Percentiles rank a stretch among this genome's conserved stretches.
These are phyloP conservation scores for Colletotrichum viniferum DNA, from an alignment of 2,329 filamentous ascomycete species.

Conservation along the genomic window DNA sequence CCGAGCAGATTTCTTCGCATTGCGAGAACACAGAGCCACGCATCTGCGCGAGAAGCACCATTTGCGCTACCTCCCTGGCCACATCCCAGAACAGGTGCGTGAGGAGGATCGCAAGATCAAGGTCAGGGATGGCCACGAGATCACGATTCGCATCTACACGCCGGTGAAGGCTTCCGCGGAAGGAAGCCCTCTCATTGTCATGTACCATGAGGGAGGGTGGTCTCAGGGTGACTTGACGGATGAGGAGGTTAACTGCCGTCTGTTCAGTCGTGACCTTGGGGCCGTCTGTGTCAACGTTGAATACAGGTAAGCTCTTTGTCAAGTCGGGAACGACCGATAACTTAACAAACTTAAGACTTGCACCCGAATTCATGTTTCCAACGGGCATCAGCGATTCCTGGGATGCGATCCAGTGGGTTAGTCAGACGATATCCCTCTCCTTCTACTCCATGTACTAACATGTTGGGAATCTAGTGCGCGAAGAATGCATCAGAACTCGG, in stretches of 20 bases:
- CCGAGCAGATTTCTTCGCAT: not conserved
- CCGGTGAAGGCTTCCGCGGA: not conserved
- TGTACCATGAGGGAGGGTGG: slow-evolving; percentile 15
- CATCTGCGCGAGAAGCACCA: slow-evolving; percentile 5
- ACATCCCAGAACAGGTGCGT: not conserved
- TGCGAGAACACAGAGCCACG: slow-evolving; percentile 2
- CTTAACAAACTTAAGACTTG: slow-evolving; percentile 31
- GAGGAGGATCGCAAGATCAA: slow-evolving; percentile 7
- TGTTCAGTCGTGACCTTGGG: slow-evolving; percentile 4
- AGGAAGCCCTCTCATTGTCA: slow-evolving; percentile 10
- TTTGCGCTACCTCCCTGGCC: slow-evolving; percentile 5
- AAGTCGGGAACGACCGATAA: not conserved
- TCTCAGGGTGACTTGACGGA: slow-evolving; percentile 6
- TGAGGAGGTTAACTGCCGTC: slow-evolving; percentile 10
- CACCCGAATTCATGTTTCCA: slow-evolving; percentile 54
- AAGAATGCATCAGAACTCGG: slow-evolving; percentile 30
- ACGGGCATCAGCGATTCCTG: slow-evolving; percentile 48
- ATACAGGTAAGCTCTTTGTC: slow-evolving; percentile 36
- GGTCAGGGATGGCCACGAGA: not conserved
- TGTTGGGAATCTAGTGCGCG: not conserved
- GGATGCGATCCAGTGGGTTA: slow-evolving; percentile 37
- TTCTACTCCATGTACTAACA: too few relatives aligned
- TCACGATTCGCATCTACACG: not conserved
- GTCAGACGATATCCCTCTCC: too few relatives aligned
- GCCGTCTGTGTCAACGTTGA: slow-evolving; percentile 44